A percentile compares a stretch with the other conserved stretches of the same genome.
These are phyloP conservation scores for Saccharomyces hybrid DNA, from an alignment of 1,139 yeast genomes.

Conservation along the genomic window DNA sequence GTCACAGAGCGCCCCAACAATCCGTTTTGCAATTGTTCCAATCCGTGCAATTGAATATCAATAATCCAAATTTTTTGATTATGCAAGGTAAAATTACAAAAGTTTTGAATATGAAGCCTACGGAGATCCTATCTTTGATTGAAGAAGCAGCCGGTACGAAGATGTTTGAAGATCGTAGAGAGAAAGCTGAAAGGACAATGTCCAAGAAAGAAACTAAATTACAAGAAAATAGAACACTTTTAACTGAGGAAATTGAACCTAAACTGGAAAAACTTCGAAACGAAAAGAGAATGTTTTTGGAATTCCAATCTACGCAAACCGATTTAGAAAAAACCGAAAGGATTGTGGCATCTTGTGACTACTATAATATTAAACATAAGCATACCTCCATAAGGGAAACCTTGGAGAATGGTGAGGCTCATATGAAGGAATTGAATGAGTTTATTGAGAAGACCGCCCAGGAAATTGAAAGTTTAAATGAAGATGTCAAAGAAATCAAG, in stretches of 20 bases:
- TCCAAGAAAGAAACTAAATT: constrained; percentile 81
- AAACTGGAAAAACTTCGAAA: constrained; percentile 72
- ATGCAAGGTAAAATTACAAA: constrained; percentile 99
- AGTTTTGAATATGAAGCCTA: constrained; percentile 91
- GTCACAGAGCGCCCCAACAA: constrained; percentile 93
- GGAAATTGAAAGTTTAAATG: constrained; percentile 54
- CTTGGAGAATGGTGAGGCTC: constrained; percentile 33
- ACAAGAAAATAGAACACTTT: constrained; percentile 62
- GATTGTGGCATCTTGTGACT: constrained; percentile 75
- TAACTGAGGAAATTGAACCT: constrained; percentile 87
- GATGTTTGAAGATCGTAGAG: constrained; percentile 89
- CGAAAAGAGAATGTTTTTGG: constrained; percentile 77
- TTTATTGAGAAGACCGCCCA: constrained; percentile 40
- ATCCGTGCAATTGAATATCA: constrained; percentile 89
- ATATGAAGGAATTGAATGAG: constrained; percentile 27
- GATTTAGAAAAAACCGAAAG: constrained; percentile 70
- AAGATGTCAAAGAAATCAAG: constrained; percentile 54
- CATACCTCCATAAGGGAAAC: constrained; percentile 39
- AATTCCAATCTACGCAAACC: constrained; percentile 76
- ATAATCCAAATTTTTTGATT: constrained; percentile 91
- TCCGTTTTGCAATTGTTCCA: constrained; percentile 87
- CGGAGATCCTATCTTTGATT: constrained; percentile 78
- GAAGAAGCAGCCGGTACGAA: constrained; percentile 99
- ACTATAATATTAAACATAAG: constrained; percentile 38
- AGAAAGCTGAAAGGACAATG: constrained; percentile 87